Base-by-base conservation (phyloP, 441 rosid species). In the Bocquillonia castaneifolia region DNA sequence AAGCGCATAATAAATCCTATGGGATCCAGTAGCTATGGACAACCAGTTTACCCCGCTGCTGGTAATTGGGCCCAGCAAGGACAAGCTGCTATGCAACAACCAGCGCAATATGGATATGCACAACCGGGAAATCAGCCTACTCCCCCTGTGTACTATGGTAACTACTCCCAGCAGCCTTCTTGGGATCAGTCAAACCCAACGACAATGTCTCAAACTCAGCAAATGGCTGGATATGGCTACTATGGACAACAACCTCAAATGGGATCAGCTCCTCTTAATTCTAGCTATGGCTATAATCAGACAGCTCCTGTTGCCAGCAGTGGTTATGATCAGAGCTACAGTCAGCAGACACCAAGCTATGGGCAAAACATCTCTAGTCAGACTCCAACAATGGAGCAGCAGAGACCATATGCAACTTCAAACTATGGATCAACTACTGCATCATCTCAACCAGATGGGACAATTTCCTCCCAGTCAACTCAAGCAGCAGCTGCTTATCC, bases 231-330 rank as follows among this genome's bases (percentile, higher is more conserved):
- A 12, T 74, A 69, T 58, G 77, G 74, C 3, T 74, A 64, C 66
- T 74, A 69, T 59, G 77, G 77, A 51, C 71, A 74, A 50, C 73
- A 51, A 42, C 67, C 71, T 23, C 68, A 65, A 42, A 54, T 74
- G 74, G 71, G 73, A 29, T 69, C 74, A n/a, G 67, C 52, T 64
- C 57, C 70, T 39, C 63, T 47, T 44, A 60, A 74, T 64, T 50
- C 77, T 26, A 64, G 51, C 31, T 74, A 74, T 54, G 26, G 70
- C 37, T 64, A 74, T 66, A 23, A 44, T 25, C 69, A 59, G 32
- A 34, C 61, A 10, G 58, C 42, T 12, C 50, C 45, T 29, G 76
- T 29, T 52, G 45, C 58, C 17, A 13, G 64, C 59, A 68, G 50
- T n/a, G 45, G 23, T 32, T 67, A 36, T 15, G 72, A 62, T 25